Base-by-base conservation (phyloP, 805 yeast genomes). In the Zygotorulaspora florentina region DNA sequence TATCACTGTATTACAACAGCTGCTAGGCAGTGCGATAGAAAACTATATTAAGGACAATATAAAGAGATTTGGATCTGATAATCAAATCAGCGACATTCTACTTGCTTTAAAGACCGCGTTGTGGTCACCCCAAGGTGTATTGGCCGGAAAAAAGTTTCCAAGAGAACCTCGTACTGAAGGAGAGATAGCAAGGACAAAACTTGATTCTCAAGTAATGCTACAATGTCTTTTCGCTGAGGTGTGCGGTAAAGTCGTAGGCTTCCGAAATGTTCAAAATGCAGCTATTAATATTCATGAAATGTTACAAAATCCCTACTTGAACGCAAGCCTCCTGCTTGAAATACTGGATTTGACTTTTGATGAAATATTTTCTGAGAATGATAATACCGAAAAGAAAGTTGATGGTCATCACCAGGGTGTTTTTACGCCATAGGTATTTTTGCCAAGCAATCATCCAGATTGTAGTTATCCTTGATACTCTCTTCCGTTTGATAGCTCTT, bases 1-100 rank as follows among this genome's bases (percentile, higher is more conserved):
- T 8, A 74, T 89, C 31, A 80, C 88, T 4, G 79, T 90, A 3
- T 67, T 90, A 43, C 96, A 89, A 62, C 96, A 88, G 61, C 64
- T 90, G 1, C 72, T 90, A 31, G 97, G 97, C 0, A 85, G 91
- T 2, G 85, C 96, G 0, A 83, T 90, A 42, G 96, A 90, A 58
- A 82, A 80, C 58, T 78, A 76, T 43, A 73, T 80, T 3, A 67
- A 81, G 34, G 76, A 71, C 9, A 54, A 49, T 35, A 52, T 66
- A n/a, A 37, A 36, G 39, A 55, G 54, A 29, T 31, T 56, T 8
- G 60, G 61, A 41, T 54, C 67, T 9, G 62, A 65, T 38, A 72
- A 74, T 25, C 71, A 69, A 26, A 59, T 85, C 0, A 64, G 72
- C n/a, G 75, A 72, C 9, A 11, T 69, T 2, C 45, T 79, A 6